Evolutionary conservation across 192 early-diverging fungal species (phyloP), one percentile per base, ranked within the genome.

Genomic region (Linnemannia schmuckeri): DNA sequence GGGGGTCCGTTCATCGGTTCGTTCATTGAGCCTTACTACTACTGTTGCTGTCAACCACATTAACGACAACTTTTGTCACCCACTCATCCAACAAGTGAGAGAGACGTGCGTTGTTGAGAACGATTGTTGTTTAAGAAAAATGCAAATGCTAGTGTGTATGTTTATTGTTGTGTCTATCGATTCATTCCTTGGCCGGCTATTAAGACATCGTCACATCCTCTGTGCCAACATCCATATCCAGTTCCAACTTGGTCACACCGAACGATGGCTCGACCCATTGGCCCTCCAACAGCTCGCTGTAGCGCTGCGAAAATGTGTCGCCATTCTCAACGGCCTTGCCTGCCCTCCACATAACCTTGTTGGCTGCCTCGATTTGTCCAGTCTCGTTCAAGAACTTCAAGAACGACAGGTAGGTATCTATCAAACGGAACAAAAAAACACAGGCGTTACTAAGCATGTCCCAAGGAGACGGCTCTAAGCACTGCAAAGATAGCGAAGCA

Each of bases 301-400:
- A 78, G n/a, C 76, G 55, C 52, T 81, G 79, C 6, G 85, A 77
- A 71, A 95, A 94, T 12, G 80, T 88, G 35, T 93, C 93, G 68
- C 88, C 88, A 81, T 94, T 91, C 5, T 72, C 70, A 0, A 94
- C 94, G n/a, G 78, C 84, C 66, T 93, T 92, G 46, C 74, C 74
- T 24, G 93, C 94, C 69, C 88, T 85, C 92, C 92, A 94, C 74
- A 94, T 83, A 18, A 95, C 77, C 44, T 89, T 85, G 17, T 89
- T 90, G 3, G 92, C 91, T 22, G 79, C 79, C 69, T 88, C 81
- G 27, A 91, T 73, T 70, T 94, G 88, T 35, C 87, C 85, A 8
- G 92, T 82, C 35, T 90, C 88, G 75, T 88, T 85, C 55, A 91
- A 78, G 72, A 82, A 87, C 33, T 81, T 82, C 46, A 91, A 61